Evolutionary conservation across 2,329 filamentous ascomycete genomes (phyloP).

Genomic region (Fusarium cyanostomum): DNA sequence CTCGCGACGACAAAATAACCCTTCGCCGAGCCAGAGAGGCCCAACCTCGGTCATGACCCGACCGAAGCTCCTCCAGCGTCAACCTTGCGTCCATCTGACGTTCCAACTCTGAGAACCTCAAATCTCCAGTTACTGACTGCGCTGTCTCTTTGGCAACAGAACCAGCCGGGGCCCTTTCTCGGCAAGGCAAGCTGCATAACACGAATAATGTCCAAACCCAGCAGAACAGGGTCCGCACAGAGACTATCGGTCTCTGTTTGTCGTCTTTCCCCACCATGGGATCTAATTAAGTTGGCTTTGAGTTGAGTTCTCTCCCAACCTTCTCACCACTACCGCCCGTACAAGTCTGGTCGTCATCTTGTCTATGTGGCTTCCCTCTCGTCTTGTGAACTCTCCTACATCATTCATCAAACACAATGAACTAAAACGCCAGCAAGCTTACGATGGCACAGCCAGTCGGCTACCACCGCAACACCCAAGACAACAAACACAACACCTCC

Average conservation of each 20-base stretch:
- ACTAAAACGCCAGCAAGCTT: background rate
- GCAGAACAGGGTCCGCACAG: background rate
- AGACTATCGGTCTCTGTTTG: background rate
- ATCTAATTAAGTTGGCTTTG: background rate
- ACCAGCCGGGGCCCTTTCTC: constrained; percentile 4
- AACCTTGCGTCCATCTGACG: constrained; percentile 35
- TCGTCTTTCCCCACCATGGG: background rate
- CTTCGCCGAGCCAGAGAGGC: background rate
- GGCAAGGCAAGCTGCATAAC: constrained; percentile 26
- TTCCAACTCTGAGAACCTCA: constrained; percentile 6
- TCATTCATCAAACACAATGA: background rate
- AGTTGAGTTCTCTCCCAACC: background rate
- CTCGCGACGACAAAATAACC: background rate
- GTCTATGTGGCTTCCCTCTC: constrained; percentile 10
- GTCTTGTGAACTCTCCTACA: constrained; percentile 16
- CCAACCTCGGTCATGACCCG: background rate
- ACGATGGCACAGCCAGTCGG: constrained; percentile 19
- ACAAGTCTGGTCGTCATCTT: constrained; percentile 9
- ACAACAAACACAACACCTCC: constrained; percentile 16
- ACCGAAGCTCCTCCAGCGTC: constrained; percentile 11
- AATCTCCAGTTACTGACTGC: background rate
- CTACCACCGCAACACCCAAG: constrained; percentile 22
- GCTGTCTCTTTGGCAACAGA: constrained; percentile 11
- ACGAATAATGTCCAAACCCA: constrained; percentile 13
- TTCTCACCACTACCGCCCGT: too few relatives aligned